Conservation (phyloP, 2,329 filamentous ascomycete species). For the Fusarium mangiferae region DNA sequence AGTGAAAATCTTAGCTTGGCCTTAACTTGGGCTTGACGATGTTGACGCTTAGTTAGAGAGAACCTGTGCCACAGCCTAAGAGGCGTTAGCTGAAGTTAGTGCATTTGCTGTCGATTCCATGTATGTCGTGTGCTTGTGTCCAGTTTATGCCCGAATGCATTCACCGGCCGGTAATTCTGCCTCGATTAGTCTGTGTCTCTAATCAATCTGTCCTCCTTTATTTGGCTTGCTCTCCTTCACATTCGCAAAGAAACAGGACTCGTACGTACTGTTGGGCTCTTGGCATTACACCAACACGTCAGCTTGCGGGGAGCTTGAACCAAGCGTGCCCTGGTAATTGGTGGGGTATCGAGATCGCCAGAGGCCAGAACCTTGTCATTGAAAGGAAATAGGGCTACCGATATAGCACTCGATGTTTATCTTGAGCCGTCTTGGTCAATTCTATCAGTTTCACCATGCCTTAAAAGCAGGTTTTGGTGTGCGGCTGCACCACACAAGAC, state of each 20-base stretch:
- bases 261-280: background rate
- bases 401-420: background rate
- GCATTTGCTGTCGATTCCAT: background rate
- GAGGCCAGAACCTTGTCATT: conserved; percentile 10
- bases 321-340: conserved; percentile 14
- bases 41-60: background rate
- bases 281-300: conserved; percentile 27
- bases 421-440: background rate
- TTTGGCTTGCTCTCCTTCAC: background rate
- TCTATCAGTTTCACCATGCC: conserved; percentile 2
- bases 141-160: conserved; percentile 4
- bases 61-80: conserved; percentile 6
- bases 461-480: conserved; percentile 24
- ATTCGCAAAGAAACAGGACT: conserved; percentile 6
- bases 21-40: background rate
- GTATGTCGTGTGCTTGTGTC: background rate
- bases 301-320: conserved; percentile 21
- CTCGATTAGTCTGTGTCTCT: background rate
- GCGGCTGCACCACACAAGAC: background rate
- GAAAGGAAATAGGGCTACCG: background rate
- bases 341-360: conserved; percentile 34
- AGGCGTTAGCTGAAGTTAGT: conserved; percentile 21
- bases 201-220: background rate
- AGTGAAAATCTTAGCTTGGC: conserved; percentile 14
- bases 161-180: background rate